Evolutionary conservation across 192 early-diverging fungal species (phyloP).

Genomic region (Coemansia erecta): DNA sequence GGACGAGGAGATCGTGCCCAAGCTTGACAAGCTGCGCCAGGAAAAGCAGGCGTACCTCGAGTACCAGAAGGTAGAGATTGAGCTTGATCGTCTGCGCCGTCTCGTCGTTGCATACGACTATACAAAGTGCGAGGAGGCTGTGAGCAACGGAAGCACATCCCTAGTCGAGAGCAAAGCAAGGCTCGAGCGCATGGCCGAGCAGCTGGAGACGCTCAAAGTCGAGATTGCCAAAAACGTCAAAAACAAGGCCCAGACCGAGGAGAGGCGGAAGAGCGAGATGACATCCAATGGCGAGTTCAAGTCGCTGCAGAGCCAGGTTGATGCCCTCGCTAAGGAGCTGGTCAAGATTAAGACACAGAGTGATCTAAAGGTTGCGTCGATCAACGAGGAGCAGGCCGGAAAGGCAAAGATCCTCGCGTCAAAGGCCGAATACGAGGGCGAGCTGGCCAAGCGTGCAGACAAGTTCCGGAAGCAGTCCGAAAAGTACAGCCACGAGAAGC

Average conservation of each 20-base stretch:
- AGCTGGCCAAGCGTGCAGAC: conserved; percentile 30
- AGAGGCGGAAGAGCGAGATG: conserved; percentile 55
- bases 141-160: conserved; percentile 38
- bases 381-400: conserved; percentile 68
- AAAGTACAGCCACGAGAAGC: conserved; percentile 40
- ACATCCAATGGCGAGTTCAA: conserved; percentile 63
- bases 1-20: conserved; percentile 86
- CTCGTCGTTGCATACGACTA: conserved; percentile 86
- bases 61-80: conserved; percentile 88
- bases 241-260: conserved; percentile 54
- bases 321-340: conserved; percentile 75
- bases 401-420: conserved; percentile 29
- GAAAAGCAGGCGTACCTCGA: conserved; percentile 89
- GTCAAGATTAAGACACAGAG: conserved; percentile 82
- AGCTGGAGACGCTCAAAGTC: conserved; percentile 56
- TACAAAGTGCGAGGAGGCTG: conserved; percentile 63
- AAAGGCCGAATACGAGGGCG: conserved; percentile 30
- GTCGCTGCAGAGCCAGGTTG: conserved; percentile 68
- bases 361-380: conserved; percentile 73
- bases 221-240: conserved; percentile 67
- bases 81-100: conserved; percentile 80
- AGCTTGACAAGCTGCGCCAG: conserved; percentile 82
- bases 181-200: conserved; percentile 37
- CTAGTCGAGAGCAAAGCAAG: conserved; percentile 25
- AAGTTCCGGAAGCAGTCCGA: conserved; percentile 23